These are phyloP conservation scores for Botrytis hyacinthi DNA, from an alignment of 2,329 filamentous ascomycete genomes.

Conservation along the genomic window DNA sequence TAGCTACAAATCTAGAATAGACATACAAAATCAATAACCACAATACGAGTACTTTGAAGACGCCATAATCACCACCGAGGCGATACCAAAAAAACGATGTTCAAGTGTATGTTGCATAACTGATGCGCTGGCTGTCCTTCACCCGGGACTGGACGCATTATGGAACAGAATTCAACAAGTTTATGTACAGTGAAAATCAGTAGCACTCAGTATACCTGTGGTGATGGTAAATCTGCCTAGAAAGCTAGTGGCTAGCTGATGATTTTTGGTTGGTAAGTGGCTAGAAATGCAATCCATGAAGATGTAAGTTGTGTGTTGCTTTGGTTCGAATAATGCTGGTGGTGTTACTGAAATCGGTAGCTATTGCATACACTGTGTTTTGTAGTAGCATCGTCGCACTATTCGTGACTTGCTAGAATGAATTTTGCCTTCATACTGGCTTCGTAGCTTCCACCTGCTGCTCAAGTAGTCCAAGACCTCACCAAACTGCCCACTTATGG, in stretches of 20 bases:
- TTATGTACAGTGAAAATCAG: background rate
- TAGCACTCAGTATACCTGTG: background rate
- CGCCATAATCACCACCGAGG: too few relatives aligned
- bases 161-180: background rate
- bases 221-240: background rate
- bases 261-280: background rate
- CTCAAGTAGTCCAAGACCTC: background rate
- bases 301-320: background rate
- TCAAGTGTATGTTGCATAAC: too few relatives aligned
- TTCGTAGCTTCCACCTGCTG: background rate
- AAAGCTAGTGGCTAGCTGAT: background rate
- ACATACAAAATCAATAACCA: too few relatives aligned
- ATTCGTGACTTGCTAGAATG: background rate
- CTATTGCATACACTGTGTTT: background rate
- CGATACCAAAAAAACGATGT: too few relatives aligned
- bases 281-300: background rate
- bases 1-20: too few relatives aligned
- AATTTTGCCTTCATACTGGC: background rate
- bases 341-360: background rate
- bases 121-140: background rate
- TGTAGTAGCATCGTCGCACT: background rate
- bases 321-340: background rate
- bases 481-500: background rate
- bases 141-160: background rate
- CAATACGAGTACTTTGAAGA: too few relatives aligned